phyloP scores from a whole-genome alignment of 495 filamentous ascomycete genomes.

The Schizothecium vesticola region DNA sequence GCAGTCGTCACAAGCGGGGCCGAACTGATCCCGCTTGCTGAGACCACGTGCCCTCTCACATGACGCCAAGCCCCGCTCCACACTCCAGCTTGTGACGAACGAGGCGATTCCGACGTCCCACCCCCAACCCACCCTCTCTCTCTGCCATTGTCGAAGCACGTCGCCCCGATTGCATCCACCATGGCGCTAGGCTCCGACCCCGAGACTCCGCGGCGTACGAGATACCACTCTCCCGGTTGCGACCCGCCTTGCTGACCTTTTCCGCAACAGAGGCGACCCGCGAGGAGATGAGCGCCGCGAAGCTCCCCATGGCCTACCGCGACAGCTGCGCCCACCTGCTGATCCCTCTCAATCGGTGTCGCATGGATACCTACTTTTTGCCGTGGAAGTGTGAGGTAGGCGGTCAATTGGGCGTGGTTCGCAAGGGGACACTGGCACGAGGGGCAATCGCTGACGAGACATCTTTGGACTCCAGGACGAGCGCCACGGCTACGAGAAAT shows the following conservation, averaged over 20 bases:
- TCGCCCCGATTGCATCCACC: slow-evolving; percentile 26
- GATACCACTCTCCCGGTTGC: neutral
- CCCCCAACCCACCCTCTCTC: slow-evolving; percentile 3
- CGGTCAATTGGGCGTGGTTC: neutral
- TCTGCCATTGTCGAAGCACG: slow-evolving; percentile 24
- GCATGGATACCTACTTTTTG: slow-evolving; percentile 84
- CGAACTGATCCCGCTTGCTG: neutral
- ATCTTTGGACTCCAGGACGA: slow-evolving; percentile 57
- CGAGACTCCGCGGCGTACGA: slow-evolving; percentile 35
- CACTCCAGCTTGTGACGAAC: neutral
- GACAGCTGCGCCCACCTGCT: slow-evolving; percentile 91
- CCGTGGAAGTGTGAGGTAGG: slow-evolving; percentile 97
- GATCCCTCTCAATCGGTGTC: slow-evolving; percentile 93
- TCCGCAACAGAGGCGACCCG: slow-evolving; percentile 58
- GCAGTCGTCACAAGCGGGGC: neutral
- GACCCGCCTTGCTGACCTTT: neutral
- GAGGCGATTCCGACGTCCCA: neutral
- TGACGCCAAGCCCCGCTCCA: neutral
- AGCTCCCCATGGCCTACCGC: slow-evolving; percentile 81
- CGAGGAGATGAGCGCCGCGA: slow-evolving; percentile 88
- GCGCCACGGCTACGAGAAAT: slow-evolving; percentile 96
- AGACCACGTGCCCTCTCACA: neutral
- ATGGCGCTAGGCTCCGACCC: slow-evolving; percentile 31
- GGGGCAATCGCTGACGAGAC: neutral
- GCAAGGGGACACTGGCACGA: neutral